Base-by-base conservation (phyloP, 345 rosid genomes). In the Salix suchowensis region DNA sequence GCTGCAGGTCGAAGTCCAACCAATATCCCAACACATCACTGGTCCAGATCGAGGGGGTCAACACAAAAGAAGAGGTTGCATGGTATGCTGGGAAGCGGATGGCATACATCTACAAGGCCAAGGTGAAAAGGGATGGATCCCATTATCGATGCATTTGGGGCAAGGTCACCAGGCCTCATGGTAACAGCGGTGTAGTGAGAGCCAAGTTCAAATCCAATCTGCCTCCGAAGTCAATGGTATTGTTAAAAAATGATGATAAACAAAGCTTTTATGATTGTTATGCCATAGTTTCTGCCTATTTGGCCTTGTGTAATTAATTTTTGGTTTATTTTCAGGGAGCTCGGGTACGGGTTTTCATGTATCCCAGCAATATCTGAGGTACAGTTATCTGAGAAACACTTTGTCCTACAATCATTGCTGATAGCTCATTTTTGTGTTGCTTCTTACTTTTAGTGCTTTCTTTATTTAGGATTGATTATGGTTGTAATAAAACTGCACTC, bases 101-200 rank as follows among this genome's bases (percentile, higher is more conserved):
- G 64, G 64, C 64, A 58, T 58, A 58, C 64, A 58, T 58, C 64
- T 58, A 58, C 64, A 58, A 58, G 64, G 64, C 64, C 64, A 58
- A 58, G 64, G 64, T 58, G 64, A 58, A 58, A 24, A 23, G 24
- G 64, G 12, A 58, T 9, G 64, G 64, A 23, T 9, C 14, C 28
- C 64, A 58, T 24, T 58, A 58, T 23, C 64, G 64, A 28, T 58
- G 64, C 28, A 58, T 58, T 3, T 58, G 64, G 64, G 64, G 64
- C 64, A 58, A 58, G 64, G 64, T 58, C 64, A 58, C 28, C 14
- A 58, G 64, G 64, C 64, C 64, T n/a, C 64, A 58, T 58, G 64
- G 64, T n/a, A 58, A 58, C 28, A 58, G 64, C 14, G 64, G 64
- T 58, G 64, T 58, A 9, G 64, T 58, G 2, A 58, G 64, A 58